Conservation (phyloP, 352 stramenopile species). For the Aphanomyces cochlioides region DNA sequence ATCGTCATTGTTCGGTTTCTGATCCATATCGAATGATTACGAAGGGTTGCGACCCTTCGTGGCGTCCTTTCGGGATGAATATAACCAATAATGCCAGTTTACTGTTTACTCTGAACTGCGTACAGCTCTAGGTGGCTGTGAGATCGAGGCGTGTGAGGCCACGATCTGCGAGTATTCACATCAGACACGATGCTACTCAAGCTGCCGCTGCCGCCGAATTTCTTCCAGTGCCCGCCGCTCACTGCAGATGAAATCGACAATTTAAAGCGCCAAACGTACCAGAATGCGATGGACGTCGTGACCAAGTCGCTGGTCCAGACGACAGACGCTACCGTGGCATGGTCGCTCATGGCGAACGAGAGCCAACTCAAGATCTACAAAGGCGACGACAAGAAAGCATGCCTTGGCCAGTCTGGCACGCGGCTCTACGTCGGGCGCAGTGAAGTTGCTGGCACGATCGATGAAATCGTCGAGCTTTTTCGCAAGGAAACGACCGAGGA, state of each 20-base stretch:
- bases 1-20: too few relatives aligned
- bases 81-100: too few relatives aligned
- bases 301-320: neutral
- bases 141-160: too few relatives aligned
- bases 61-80: too few relatives aligned
- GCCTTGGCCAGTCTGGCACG: neutral
- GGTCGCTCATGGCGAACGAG: neutral
- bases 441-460: neutral
- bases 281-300: conserved; percentile 12
- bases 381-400: neutral
- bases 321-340: neutral
- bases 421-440: neutral
- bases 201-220: too few relatives aligned
- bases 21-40: too few relatives aligned
- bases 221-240: neutral
- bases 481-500: neutral
- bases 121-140: too few relatives aligned
- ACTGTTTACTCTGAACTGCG: too few relatives aligned
- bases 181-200: too few relatives aligned
- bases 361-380: conserved; percentile 13
- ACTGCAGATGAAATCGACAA: neutral
- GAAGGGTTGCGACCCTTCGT: too few relatives aligned
- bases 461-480: conserved; percentile 3
- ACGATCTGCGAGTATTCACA: too few relatives aligned
- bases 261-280: neutral